phyloP scores from a whole-genome alignment of 306 rosid species.

The Cucumis melo region DNA sequence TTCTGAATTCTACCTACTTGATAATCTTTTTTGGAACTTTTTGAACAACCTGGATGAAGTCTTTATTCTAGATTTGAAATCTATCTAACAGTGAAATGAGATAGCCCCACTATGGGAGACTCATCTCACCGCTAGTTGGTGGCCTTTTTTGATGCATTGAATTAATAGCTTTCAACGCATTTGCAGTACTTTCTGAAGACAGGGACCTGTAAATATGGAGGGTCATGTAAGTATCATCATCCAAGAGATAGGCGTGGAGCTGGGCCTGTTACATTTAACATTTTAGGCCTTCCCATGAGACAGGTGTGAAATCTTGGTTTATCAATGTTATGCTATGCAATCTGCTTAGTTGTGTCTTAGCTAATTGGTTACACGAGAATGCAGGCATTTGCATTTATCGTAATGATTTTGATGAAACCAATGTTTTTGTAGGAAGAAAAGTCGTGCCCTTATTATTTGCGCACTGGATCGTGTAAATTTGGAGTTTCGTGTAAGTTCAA shows the following conservation, averaged over 20 bases:
- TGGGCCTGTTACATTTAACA: slow-evolving; percentile 64
- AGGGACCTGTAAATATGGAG: slow-evolving; percentile 92
- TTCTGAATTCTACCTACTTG: neutral
- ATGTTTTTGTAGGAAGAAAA: slow-evolving; percentile 63
- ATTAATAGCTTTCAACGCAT: slow-evolving; percentile 8
- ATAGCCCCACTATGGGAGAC: neutral
- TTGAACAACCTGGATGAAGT: neutral
- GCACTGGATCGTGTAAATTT: slow-evolving; percentile 78
- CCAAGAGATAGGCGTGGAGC: slow-evolving; percentile 95
- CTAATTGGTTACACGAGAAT: neutral
- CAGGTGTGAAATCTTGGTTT: slow-evolving; percentile 32
- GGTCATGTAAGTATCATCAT: slow-evolving; percentile 92
- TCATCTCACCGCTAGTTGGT: neutral
- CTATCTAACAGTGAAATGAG: neutral
- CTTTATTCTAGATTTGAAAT: neutral
- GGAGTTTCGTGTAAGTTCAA: slow-evolving; percentile 94
- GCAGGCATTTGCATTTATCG: neutral
- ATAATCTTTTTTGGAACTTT: neutral
- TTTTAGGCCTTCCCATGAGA: slow-evolving; percentile 85
- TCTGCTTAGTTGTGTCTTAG: neutral
- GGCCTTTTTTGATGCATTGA: slow-evolving; percentile 6
- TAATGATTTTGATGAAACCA: neutral
- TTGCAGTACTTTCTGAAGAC: slow-evolving; percentile 94
- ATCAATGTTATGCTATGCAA: neutral
- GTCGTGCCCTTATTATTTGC: slow-evolving; percentile 75